phyloP scores from a whole-genome alignment of 176 grass and related monocot genomes.

The Melocanna baccifera region DNA sequence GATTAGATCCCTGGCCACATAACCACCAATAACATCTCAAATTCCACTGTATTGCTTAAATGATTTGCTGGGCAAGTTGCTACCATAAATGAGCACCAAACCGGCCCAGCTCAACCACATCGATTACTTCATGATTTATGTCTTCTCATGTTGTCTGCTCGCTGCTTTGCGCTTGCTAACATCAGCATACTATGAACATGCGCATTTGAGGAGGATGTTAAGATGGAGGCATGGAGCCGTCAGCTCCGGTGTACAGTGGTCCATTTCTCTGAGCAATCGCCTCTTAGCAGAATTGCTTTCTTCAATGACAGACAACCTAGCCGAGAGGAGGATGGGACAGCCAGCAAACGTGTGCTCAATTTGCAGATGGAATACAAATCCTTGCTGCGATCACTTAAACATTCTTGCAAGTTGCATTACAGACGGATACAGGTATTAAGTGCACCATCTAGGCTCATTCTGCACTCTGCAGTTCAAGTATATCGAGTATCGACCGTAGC shows the following conservation, averaged over 20 bases:
- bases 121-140: constrained; percentile 18
- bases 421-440: constrained; percentile 19
- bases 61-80: constrained; percentile 31
- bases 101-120: constrained; percentile 28
- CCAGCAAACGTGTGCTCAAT: neutral
- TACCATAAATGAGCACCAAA: constrained; percentile 32
- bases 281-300: constrained; percentile 17
- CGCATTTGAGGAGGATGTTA: constrained; percentile 30
- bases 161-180: neutral
- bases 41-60: constrained; percentile 21
- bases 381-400: neutral
- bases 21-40: constrained; percentile 14
- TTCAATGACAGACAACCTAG: constrained; percentile 1
- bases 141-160: constrained; percentile 27
- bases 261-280: constrained; percentile 15
- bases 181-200: constrained; percentile 16
- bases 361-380: neutral
- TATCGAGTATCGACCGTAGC: neutral
- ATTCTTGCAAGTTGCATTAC: constrained; percentile 16
- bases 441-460: constrained; percentile 18
- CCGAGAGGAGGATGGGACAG: neutral
- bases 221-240: constrained; percentile 34
- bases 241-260: constrained; percentile 2
- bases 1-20: constrained; percentile 21
- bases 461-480: neutral